Percentiles rank a stretch among this genome's conserved stretches.
These are phyloP conservation scores for Solanum phureja DNA, from an alignment of 257 asterid genomes.

Conservation along the genomic window DNA sequence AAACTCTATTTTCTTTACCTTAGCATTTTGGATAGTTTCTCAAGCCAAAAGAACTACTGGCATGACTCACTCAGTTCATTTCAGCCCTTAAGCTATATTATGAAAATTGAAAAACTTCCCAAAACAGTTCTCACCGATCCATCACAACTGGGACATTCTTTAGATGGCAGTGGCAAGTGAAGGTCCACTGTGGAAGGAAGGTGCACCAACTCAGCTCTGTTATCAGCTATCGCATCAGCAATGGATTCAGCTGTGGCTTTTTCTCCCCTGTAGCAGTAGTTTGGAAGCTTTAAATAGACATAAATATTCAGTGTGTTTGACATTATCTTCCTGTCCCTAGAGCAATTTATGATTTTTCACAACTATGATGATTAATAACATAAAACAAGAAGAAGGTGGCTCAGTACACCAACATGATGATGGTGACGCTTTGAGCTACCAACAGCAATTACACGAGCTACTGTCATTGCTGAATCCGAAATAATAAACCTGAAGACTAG, in stretches of 20 bases:
- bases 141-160: slow-evolving; percentile 82
- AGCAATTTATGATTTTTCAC: not conserved
- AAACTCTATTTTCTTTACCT: not conserved
- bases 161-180: slow-evolving; percentile 65
- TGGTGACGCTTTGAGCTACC: not conserved
- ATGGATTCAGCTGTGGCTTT: slow-evolving; percentile 87
- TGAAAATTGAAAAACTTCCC: not conserved
- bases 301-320: not conserved
- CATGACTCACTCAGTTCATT: not conserved
- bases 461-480: not conserved
- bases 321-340: not conserved
- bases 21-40: not conserved
- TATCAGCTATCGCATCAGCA: slow-evolving; percentile 79
- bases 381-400: not conserved
- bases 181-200: slow-evolving; percentile 78
- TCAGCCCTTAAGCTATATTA: not conserved
- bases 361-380: not conserved
- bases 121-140: slow-evolving; percentile 64
- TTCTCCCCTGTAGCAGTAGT: slow-evolving; percentile 61
- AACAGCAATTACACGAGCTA: not conserved
- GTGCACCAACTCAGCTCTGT: slow-evolving; percentile 91
- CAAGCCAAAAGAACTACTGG: not conserved
- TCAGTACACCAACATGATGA: not conserved
- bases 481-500: not conserved
- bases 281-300: not conserved